These are phyloP conservation scores for Saturnispora besseyi DNA, from an alignment of 805 yeast species.

Conservation along the genomic window DNA sequence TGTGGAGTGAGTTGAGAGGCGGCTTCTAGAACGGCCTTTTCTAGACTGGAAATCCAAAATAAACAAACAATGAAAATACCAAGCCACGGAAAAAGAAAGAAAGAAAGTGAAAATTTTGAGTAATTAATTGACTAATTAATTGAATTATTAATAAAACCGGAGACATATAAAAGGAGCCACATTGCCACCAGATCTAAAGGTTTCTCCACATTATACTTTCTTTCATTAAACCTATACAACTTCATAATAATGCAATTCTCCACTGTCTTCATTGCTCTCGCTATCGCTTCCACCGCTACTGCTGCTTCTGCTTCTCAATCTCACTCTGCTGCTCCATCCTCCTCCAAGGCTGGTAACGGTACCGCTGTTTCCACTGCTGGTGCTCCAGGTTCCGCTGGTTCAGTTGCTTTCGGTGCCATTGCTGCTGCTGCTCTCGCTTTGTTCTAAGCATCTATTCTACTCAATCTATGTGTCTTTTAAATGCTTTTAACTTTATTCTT, in stretches of 20 bases:
- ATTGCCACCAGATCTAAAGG: neutral
- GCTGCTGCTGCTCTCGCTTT: conserved; percentile 70
- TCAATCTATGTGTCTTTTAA: neutral
- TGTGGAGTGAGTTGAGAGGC: too few species aligned
- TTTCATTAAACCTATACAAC: neutral
- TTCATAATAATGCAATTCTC: conserved; percentile 57
- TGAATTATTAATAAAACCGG: neutral
- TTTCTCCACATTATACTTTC: neutral
- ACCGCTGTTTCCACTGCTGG: conserved; percentile 38
- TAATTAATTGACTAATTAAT: too few species aligned
- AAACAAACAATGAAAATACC: too few species aligned
- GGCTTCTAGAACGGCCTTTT: too few species aligned
- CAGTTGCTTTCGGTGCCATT: conserved; percentile 74
- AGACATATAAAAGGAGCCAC: neutral
- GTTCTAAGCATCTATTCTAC: conserved; percentile 21
- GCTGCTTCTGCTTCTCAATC: conserved; percentile 44
- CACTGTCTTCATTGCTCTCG: conserved; percentile 56
- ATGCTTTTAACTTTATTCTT: neutral
- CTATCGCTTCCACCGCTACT: conserved; percentile 65
- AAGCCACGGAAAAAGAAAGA: neutral
- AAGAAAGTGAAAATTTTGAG: too few species aligned
- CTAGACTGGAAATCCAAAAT: too few species aligned
- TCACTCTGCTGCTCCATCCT: conserved; percentile 28
- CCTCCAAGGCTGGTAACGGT: conserved; percentile 39
- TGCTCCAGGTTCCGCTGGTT: conserved; percentile 40